These are phyloP conservation scores for Solanum chilense DNA, from an alignment of 257 asterid genomes.

Conservation along the genomic window DNA sequence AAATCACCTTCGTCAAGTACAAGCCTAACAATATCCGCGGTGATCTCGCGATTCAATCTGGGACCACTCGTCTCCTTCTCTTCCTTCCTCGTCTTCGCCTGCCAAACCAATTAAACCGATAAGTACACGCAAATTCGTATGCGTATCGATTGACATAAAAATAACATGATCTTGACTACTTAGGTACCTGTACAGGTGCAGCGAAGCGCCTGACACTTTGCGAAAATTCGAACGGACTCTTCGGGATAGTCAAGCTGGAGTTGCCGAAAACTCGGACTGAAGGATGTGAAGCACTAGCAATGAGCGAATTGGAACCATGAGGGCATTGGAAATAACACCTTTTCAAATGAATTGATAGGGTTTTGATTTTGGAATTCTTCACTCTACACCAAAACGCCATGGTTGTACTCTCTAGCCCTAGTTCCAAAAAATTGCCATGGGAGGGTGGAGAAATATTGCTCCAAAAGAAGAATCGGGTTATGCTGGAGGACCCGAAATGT, in stretches of 20 bases:
- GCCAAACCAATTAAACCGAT: not conserved
- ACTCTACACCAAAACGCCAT: constrained; percentile 62
- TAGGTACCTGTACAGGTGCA: constrained; percentile 50
- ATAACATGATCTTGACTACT: not conserved
- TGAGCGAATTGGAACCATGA: constrained; percentile 10
- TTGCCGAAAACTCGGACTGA: constrained; percentile 7
- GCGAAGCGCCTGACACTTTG: constrained; percentile 49
- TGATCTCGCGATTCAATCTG: constrained; percentile 58
- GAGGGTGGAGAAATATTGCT: constrained; percentile 5
- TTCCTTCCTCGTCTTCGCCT: constrained; percentile 35
- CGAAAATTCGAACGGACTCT: constrained; percentile 13
- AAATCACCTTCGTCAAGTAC: constrained; percentile 56
- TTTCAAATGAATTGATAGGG: constrained; percentile 15
- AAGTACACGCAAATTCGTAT: not conserved
- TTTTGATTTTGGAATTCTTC: constrained; percentile 32
- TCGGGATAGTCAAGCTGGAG: constrained; percentile 5
- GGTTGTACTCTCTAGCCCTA: not conserved
- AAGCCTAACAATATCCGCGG: constrained; percentile 49
- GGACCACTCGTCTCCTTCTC: constrained; percentile 38
- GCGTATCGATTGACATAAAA: not conserved
- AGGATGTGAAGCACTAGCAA: constrained; percentile 9
- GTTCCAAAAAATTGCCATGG: not conserved
- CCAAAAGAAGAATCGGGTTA: not conserved
- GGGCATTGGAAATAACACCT: constrained; percentile 18
- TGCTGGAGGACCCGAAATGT: not conserved